Evolutionary conservation across 768 basidiomycete genomes (phyloP), one percentile per base, ranked within the genome.

Genomic region (Naganishia onofrii): DNA sequence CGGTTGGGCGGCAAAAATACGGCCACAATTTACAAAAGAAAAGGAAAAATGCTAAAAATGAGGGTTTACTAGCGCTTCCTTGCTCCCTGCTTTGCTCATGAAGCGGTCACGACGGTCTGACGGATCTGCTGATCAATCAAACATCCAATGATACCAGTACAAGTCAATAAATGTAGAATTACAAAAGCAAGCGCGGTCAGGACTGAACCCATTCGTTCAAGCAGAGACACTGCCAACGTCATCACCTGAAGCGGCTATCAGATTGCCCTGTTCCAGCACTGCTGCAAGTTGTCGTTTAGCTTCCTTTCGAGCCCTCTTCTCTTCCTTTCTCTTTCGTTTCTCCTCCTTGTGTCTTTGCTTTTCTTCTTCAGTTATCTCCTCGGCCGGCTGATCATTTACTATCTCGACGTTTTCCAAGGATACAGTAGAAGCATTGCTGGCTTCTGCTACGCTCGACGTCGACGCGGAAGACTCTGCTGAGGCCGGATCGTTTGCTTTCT

Each of bases 271-370:
- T 21, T 51, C 23, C 48, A n/a, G 21, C 19, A 12, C 23, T n/a
- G 23, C 23, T n/a, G 23, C 48, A 3, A 21, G 21, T 51, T 51
- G 38, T 63, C 60, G 60, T 44, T 63, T 63, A 29, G 60, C 60
- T 44, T 63, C 60, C 26, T 63, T 63, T 36, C 57, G 29, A n/a
- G 36, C 57, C 32, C 57, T 32, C 32, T 36, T 32, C n/a, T 58
- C 57, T 58, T 58, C 57, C 23, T 58, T 58, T 63, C 42, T 63
- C 26, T 42, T 28, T 63, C 60, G 36, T 34, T 44, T 63, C 19
- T 63, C 60, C 38, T 63, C 60, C 29, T 44, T 42, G 29, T 17
- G 60, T 7, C 15, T 63, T 29, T 42, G 38, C 38, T 26, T 63
- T 44, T 63, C 60, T n/a, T 44, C 60, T 63, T 63, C 60, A 15